Conservation (phyloP, 495 filamentous ascomycete genomes). For the Talaromyces borbonicus region DNA sequence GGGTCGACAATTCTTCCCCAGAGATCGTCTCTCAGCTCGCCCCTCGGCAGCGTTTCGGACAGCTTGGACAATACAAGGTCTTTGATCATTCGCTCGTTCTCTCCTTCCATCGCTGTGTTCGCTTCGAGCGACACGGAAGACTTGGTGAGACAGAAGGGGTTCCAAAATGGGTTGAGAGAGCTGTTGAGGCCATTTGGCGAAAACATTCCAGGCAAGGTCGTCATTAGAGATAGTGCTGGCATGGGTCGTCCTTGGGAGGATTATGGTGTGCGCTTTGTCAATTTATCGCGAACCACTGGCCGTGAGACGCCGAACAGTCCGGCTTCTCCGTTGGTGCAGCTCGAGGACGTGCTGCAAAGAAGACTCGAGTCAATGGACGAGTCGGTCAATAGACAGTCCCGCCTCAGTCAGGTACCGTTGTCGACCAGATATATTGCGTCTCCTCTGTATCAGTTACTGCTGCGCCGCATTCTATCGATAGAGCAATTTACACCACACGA, state of each 20-base stretch:
- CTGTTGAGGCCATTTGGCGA: conserved; percentile 90
- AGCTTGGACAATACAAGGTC: conserved; percentile 55
- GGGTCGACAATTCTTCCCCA: conserved; percentile 48
- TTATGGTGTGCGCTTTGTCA: conserved; percentile 76
- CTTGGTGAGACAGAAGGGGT: conserved; percentile 75
- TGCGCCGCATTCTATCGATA: conserved; percentile 74
- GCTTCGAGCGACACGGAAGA: conserved; percentile 76
- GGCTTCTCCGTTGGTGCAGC: conserved; percentile 32
- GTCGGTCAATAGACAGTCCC: conserved; percentile 23
- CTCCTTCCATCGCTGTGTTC: conserved; percentile 76
- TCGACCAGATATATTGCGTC: conserved; percentile 27
- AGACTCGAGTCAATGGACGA: conserved; percentile 27
- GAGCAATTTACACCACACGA: conserved; percentile 71
- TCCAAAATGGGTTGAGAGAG: conserved; percentile 69
- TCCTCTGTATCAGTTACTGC: conserved; percentile 70
- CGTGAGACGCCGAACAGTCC: conserved; percentile 13
- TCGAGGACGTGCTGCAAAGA: conserved; percentile 51
- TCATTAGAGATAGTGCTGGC: conserved; percentile 80
- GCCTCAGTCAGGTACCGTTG: conserved; percentile 22
- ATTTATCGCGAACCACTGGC: conserved; percentile 26
- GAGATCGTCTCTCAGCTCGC: conserved; percentile 46
- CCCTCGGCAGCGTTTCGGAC: conserved; percentile 39
- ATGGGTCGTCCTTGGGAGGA: conserved; percentile 77
- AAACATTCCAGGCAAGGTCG: conserved; percentile 73
- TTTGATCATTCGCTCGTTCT: conserved; percentile 72